Base-by-base conservation (phyloP, 441 rosid species). In the Gossypium schwendimanii region DNA sequence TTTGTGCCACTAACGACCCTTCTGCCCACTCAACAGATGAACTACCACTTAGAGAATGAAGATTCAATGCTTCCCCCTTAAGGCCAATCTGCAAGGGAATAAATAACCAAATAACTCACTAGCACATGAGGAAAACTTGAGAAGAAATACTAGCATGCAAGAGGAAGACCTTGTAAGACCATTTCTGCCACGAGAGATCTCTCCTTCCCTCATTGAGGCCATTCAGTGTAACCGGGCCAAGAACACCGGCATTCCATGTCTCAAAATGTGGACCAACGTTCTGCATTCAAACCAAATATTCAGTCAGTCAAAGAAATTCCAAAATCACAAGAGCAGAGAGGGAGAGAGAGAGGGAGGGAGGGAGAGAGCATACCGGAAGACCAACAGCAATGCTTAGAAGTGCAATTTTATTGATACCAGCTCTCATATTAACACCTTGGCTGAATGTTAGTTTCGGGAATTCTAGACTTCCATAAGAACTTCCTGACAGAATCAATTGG, bases 221-320 rank as follows among this genome's bases (percentile, higher is more conserved):
- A 17, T 78, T 86, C 75, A 95, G 64, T 47, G 87, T 75, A 60
- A 95, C 95, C 1, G 99, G 99, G 26, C 99, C 99, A 17, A 95
- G 92, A 77, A 93, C 76, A 72, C 99, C 99, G 70, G 98, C 84
- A 75, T 95, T 95, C 97, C 96, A 95, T 73, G 88, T 91, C 89
- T 95, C 98, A 65, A 86, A 95, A 82, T 93, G 99, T 28, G 93
- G 94, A 72, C 99, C 99, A 45, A 95, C 95, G 75, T 95, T 95
- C 99, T 95, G 88, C 77, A 82, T 15, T 24, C 15, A 64, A 77
- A 73, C 12, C 41, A 58, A 10, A 14, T 23, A 71, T 3, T 11
- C 52, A 23, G 47, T 23, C 10, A 45, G 26, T 45, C 36, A 44
- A 36, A 36, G 41, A 36, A 36, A 36, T 7, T 36, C 41, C 41